Percentiles rank a stretch among this genome's conserved stretches.
These are phyloP conservation scores for Syzygium jambos DNA, from an alignment of 345 rosid species.

Conservation along the genomic window DNA sequence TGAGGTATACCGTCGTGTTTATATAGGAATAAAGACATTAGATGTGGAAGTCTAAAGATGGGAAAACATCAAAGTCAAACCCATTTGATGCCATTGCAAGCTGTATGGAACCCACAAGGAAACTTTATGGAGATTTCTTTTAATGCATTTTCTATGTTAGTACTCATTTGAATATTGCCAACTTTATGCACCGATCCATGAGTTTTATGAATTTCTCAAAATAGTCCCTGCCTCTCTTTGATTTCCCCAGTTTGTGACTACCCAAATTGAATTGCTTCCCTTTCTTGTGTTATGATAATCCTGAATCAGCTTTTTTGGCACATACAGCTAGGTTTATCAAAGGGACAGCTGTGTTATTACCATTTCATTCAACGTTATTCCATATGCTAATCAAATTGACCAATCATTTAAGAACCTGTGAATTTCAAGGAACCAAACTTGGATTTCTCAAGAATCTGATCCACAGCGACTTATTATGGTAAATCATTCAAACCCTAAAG, in stretches of 20 bases:
- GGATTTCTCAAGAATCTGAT: background rate
- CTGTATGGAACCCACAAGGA: slow-evolving; percentile 1
- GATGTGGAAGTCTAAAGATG: background rate
- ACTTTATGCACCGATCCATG: background rate
- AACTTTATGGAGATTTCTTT: background rate
- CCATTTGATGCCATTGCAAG: background rate
- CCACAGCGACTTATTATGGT: background rate
- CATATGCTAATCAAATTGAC: background rate
- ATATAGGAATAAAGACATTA: background rate
- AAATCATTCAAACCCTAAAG: background rate
- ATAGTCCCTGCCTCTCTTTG: background rate
- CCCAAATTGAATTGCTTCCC: background rate
- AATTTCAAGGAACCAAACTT: background rate
- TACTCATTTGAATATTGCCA: background rate
- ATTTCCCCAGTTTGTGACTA: background rate
- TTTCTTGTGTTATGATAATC: background rate
- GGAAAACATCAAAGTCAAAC: slow-evolving; percentile 19
- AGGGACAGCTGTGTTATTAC: background rate
- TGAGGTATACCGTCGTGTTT: background rate
- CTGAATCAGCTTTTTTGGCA: background rate
- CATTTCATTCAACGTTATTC: background rate
- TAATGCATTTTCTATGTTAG: background rate
- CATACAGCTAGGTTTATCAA: background rate
- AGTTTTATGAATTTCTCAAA: background rate
- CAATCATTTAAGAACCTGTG: background rate